A percentile compares a stretch with the other conserved stretches of the same genome.
Evolutionary conservation across 345 rosid species (phyloP).

Genomic region (Dipteronia sinensis): DNA sequence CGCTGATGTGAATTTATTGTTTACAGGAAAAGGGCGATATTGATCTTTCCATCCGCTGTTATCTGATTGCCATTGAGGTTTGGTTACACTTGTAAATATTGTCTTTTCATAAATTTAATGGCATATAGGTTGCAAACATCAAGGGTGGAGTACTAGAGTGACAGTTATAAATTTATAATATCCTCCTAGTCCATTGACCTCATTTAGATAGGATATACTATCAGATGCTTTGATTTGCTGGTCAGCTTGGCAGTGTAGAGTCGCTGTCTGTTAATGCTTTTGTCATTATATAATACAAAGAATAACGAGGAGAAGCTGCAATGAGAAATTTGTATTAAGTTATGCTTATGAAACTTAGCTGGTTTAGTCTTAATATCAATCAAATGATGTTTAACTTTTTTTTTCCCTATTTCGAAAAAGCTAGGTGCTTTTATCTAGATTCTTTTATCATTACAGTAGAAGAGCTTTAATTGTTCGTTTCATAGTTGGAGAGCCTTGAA

Average conservation of each 20-base stretch:
- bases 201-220: not conserved
- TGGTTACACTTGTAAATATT: conserved; percentile 16
- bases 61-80: conserved; percentile 97
- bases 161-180: not conserved
- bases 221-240: not conserved
- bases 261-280: not conserved
- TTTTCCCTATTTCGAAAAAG: not conserved
- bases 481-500: not conserved
- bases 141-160: not conserved
- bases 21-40: conserved; percentile 95
- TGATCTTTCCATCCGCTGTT: conserved; percentile 88
- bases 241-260: not conserved
- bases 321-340: not conserved
- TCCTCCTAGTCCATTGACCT: not conserved
- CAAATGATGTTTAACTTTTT: not conserved
- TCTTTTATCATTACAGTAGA: not conserved
- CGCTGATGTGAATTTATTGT: not conserved
- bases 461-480: not conserved
- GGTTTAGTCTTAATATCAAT: not conserved
- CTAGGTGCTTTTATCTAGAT: not conserved
- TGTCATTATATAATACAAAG: not conserved
- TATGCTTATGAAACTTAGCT: not conserved
- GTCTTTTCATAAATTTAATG: not conserved
- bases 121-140: not conserved
- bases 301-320: not conserved